Conservation (phyloP, 805 yeast genomes). For the Saccharomycopsis fermentans region DNA sequence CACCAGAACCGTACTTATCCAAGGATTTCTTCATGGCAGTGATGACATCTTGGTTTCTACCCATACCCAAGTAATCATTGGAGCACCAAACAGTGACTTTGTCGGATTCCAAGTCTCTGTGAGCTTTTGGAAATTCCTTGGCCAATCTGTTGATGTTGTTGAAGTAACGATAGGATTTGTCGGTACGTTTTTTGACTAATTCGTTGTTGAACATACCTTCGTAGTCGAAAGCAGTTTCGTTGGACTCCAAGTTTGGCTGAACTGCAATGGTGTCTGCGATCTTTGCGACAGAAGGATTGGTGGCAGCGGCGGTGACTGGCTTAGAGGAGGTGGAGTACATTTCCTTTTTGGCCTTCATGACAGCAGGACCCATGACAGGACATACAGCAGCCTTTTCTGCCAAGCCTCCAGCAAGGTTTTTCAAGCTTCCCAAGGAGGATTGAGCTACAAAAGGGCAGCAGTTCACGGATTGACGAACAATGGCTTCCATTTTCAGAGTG, state of each 20-base stretch:
- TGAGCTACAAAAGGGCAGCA: slow-evolving; percentile 74
- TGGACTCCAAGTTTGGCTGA: slow-evolving; percentile 20
- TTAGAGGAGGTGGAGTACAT: slow-evolving; percentile 27
- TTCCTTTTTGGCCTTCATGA: slow-evolving; percentile 25
- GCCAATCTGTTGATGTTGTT: slow-evolving; percentile 96
- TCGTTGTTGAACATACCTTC: slow-evolving; percentile 58
- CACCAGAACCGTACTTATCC: slow-evolving; percentile 92
- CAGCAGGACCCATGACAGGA: slow-evolving; percentile 86
- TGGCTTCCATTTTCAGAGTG: slow-evolving; percentile 51
- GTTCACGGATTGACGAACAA: slow-evolving; percentile 64
- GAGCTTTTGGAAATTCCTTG: slow-evolving; percentile 87
- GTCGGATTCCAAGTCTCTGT: slow-evolving; percentile 60
- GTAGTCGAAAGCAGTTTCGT: slow-evolving; percentile 57
- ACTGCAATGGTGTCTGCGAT: slow-evolving; percentile 19
- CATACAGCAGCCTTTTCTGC: slow-evolving; percentile 58
- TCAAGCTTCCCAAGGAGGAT: slow-evolving; percentile 48
- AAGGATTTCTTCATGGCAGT: slow-evolving; percentile 69
- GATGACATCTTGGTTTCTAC: slow-evolving; percentile 65
- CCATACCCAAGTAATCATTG: slow-evolving; percentile 94
- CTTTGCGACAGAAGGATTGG: slow-evolving; percentile 26
- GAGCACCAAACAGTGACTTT: slow-evolving; percentile 99
- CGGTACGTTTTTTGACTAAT: slow-evolving; percentile 63
- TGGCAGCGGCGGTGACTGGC: slow-evolving; percentile 23
- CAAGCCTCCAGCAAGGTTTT: slow-evolving; percentile 41
- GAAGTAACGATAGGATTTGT: slow-evolving; percentile 90